Evolutionary conservation across 306 rosid genomes (phyloP).

Genomic region (Dryas drummondii): DNA sequence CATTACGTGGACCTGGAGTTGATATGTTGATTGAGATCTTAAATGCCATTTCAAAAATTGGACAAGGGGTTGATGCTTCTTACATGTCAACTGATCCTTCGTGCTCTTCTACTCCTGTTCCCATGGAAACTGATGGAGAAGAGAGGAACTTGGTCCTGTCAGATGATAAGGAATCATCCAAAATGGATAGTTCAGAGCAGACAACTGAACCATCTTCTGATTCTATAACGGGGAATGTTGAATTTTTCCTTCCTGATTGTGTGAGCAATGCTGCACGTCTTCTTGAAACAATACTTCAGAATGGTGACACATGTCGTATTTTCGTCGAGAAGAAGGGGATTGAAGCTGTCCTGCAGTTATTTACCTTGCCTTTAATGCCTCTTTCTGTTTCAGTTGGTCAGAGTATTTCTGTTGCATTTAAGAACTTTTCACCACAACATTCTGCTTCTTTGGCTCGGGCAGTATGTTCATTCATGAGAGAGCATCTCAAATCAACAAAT

Average conservation of each 20-base stretch:
- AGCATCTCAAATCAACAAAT: conserved; percentile 79
- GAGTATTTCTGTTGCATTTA: conserved; percentile 83
- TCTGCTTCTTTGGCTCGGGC: conserved; percentile 87
- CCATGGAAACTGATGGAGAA: conserved; percentile 91
- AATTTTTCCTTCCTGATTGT: conserved; percentile 79
- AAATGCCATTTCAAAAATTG: conserved; percentile 66
- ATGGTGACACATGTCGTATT: conserved; percentile 92
- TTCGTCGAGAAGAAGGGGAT: conserved; percentile 95
- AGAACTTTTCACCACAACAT: conserved; percentile 92
- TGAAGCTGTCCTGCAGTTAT: conserved; percentile 84
- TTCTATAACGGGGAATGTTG: conserved; percentile 48
- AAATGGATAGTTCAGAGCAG: conserved; percentile 59
- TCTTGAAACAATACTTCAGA: conserved; percentile 92
- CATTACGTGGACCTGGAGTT: conserved; percentile 90
- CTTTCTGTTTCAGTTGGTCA: conserved; percentile 79
- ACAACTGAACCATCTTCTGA: conserved; percentile 59
- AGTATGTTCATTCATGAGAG: conserved; percentile 81
- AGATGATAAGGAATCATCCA: conserved; percentile 57
- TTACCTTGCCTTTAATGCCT: conserved; percentile 86
- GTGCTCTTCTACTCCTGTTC: conserved; percentile 68
- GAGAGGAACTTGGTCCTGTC: conserved; percentile 51
- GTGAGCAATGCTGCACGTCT: conserved; percentile 87
- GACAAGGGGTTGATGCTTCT: conserved; percentile 61
- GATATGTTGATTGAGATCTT: conserved; percentile 92
- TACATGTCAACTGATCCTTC: conserved; percentile 45